These are phyloP conservation scores for Ascoidea rubescens DNA, from an alignment of 805 yeast genomes.

Conservation along the genomic window DNA sequence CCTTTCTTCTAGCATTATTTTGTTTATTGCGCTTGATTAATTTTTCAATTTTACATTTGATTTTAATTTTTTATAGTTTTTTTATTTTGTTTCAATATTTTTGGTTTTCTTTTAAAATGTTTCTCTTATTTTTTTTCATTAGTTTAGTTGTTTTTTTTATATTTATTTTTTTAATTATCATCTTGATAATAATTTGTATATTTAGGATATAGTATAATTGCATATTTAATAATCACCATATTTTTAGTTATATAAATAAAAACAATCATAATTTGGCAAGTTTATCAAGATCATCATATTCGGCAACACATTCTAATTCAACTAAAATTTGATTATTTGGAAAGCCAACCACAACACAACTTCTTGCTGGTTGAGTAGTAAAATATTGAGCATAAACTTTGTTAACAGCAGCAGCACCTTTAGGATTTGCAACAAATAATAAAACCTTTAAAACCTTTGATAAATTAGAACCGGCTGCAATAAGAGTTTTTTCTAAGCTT, in stretches of 20 bases:
- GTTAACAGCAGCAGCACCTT: slow-evolving; percentile 29
- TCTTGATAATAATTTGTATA: background rate
- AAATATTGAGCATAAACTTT: slow-evolving; percentile 31
- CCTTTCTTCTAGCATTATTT: too few species aligned
- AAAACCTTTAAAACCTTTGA: slow-evolving; percentile 35
- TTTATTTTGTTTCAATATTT: background rate
- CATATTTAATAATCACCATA: background rate
- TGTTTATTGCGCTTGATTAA: too few species aligned
- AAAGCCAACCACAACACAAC: slow-evolving; percentile 36
- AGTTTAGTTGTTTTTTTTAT: background rate
- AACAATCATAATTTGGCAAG: slow-evolving; percentile 11
- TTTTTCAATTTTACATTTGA: too few species aligned
- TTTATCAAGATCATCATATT: background rate
- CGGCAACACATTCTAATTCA: slow-evolving; percentile 37
- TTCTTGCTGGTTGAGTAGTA: slow-evolving; percentile 37
- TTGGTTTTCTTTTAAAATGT: too few species aligned
- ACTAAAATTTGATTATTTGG: slow-evolving; percentile 35
- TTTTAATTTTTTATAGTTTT: too few species aligned
- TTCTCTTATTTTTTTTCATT: too few species aligned
- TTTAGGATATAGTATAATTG: slow-evolving; percentile 25
- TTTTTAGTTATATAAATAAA: too few species aligned
- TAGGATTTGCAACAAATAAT: slow-evolving; percentile 30
- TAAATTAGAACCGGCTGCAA: slow-evolving; percentile 29
- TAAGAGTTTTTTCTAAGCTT: slow-evolving; percentile 27
- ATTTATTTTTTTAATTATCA: too few species aligned